Percentiles rank a stretch among this genome's conserved stretches.
phyloP scores from a whole-genome alignment of 2,329 filamentous ascomycete species.

The Ophiostoma novo-ulmi region DNA sequence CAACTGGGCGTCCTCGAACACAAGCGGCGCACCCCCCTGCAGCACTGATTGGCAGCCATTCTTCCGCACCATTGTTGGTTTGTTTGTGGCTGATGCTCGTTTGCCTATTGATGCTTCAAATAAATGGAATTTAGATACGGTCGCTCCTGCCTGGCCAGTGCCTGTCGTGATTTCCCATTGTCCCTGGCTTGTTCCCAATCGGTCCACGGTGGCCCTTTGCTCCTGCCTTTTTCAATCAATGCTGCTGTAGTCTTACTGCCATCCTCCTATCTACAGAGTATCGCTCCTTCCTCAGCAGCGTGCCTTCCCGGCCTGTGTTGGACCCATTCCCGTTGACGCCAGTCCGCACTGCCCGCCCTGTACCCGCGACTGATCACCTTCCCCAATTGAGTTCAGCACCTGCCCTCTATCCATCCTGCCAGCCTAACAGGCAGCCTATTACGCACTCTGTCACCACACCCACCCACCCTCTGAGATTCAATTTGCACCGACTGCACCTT shows the following conservation, averaged over 20 bases:
- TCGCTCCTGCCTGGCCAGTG: neutral
- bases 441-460: slow-evolving; percentile 9
- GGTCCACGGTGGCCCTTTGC: neutral
- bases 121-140: neutral
- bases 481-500: neutral
- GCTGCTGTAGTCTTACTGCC: neutral
- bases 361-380: slow-evolving; percentile 20
- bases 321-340: slow-evolving; percentile 15
- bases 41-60: neutral
- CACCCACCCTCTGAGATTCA: neutral
- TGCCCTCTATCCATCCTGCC: slow-evolving; percentile 13
- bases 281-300: slow-evolving; percentile 13
- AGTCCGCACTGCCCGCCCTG: slow-evolving; percentile 11
- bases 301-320: neutral
- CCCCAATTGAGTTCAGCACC: slow-evolving; percentile 16
- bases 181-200: neutral
- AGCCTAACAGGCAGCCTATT: slow-evolving; percentile 12
- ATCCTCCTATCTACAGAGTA: too few relatives aligned
- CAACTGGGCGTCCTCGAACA: neutral
- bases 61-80: neutral
- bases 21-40: neutral
- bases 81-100: neutral
- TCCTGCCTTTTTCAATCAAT: neutral
- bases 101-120: neutral
- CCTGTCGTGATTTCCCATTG: neutral